Evolutionary conservation across 108 stramenopile genomes (phyloP).

Genomic region (Skeletonema menzelii): DNA sequence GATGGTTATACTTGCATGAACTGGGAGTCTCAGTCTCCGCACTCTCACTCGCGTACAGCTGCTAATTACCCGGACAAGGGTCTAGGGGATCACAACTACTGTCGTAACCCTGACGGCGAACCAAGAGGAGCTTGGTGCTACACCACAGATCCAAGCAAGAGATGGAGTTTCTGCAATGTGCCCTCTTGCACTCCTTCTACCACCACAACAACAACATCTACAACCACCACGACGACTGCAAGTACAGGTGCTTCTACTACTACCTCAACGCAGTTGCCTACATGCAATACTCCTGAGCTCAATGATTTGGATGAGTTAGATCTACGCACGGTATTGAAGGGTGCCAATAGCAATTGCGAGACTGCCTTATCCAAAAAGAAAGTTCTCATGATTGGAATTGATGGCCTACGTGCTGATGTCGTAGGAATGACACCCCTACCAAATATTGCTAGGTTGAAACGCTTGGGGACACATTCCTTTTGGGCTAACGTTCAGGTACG

Average conservation of each 20-base stretch:
- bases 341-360: neutral
- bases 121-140: conserved; percentile 17
- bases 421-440: conserved; percentile 11
- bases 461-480: conserved; percentile 5
- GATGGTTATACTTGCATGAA: neutral
- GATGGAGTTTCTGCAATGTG: conserved; percentile 7
- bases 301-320: neutral
- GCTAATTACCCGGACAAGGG: neutral
- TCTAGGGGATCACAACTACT: neutral
- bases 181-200: neutral
- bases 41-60: neutral
- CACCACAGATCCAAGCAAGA: conserved; percentile 10
- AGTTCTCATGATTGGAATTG: conserved; percentile 12
- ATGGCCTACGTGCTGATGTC: conserved; percentile 9
- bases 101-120: conserved; percentile 11
- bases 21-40: conserved; percentile 1
- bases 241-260: neutral
- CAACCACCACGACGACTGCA: neutral
- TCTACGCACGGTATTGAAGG: neutral
- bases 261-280: neutral
- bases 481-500: conserved; percentile 1
- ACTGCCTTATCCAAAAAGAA: neutral
- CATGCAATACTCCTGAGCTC: neutral
- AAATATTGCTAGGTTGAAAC: neutral
- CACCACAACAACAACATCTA: neutral